These are phyloP conservation scores for Ambrosiella cleistominuta DNA, from an alignment of 2,329 filamentous ascomycete genomes.

Conservation along the genomic window DNA sequence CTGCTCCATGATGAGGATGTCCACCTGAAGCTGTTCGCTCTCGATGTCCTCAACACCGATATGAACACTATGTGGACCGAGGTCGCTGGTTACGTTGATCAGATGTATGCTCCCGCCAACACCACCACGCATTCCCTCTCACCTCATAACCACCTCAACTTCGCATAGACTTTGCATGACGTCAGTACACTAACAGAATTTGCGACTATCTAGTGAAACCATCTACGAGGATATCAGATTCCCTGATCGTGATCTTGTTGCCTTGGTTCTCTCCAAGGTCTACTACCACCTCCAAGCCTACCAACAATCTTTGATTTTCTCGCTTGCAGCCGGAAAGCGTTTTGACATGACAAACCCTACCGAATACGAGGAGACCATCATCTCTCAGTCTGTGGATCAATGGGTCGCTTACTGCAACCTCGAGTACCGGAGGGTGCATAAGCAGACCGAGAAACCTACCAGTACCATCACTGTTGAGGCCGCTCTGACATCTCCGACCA, in stretches of 20 bases:
- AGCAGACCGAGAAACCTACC: constrained; percentile 32
- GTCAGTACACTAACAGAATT: constrained; percentile 11
- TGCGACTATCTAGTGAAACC: constrained; percentile 50
- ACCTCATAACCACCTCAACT: background rate
- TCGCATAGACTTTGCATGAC: background rate
- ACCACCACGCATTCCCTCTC: background rate
- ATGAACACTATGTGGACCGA: constrained; percentile 97
- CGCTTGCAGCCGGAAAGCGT: constrained; percentile 80
- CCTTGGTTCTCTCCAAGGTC: constrained; percentile 88
- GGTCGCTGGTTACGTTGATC: constrained; percentile 75
- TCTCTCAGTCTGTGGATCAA: constrained; percentile 94
- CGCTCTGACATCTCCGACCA: constrained; percentile 69
- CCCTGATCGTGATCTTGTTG: constrained; percentile 81
- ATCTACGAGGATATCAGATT: constrained; percentile 95
- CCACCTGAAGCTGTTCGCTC: constrained; percentile 83
- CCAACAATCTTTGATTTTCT: constrained; percentile 98
- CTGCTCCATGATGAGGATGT: constrained; percentile 90
- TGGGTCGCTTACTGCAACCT: constrained; percentile 49
- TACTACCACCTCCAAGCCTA: constrained; percentile 99
- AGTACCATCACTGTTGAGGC: constrained; percentile 64
- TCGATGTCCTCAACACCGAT: constrained; percentile 88
- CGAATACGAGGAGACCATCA: constrained; percentile 98
- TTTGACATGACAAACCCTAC: constrained; percentile 82
- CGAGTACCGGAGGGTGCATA: constrained; percentile 33
- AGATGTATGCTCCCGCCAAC: constrained; percentile 48